A percentile compares a stretch with the other conserved stretches of the same genome.
These are phyloP conservation scores for Neopestalotiopsis clavispora DNA, from an alignment of 2,329 filamentous ascomycete species.

Conservation along the genomic window DNA sequence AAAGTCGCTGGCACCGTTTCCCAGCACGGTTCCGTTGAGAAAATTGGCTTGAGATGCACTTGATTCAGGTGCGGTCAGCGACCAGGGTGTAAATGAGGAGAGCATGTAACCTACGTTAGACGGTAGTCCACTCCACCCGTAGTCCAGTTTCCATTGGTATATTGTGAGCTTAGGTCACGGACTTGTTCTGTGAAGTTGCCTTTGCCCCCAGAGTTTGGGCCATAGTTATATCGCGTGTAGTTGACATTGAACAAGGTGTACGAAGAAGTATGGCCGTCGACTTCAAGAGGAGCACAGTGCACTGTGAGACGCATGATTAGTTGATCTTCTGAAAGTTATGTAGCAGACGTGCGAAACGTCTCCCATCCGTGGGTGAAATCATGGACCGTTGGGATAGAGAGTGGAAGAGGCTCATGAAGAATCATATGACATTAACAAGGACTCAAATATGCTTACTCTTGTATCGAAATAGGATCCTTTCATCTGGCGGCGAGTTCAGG, in stretches of 20 bases:
- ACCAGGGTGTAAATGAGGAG: too few relatives aligned
- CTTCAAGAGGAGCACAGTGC: slow-evolving; percentile 20
- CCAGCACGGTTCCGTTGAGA: too few relatives aligned
- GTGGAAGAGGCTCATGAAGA: too few relatives aligned
- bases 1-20: background rate
- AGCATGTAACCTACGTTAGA: background rate
- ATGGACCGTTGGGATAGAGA: too few relatives aligned
- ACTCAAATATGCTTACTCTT: background rate
- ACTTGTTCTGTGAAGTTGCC: slow-evolving; percentile 1
- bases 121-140: background rate
- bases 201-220: background rate
- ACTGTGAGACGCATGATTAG: background rate
- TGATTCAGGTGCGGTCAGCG: background rate
- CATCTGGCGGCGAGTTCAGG: slow-evolving; percentile 18
- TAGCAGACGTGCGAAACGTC: too few relatives aligned
- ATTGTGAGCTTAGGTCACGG: background rate
- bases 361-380: too few relatives aligned
- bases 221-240: slow-evolving; percentile 12
- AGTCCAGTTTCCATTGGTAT: background rate
- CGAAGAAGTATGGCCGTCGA: background rate
- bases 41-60: background rate
- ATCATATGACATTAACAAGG: too few relatives aligned
- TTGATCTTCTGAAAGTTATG: too few relatives aligned
- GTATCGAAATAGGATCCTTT: slow-evolving; percentile 19
- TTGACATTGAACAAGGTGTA: background rate